Percentiles rank a stretch among this genome's conserved stretches.
These are phyloP conservation scores for Globisporangium emineosum DNA, from an alignment of 352 stramenopile species.

Conservation along the genomic window DNA sequence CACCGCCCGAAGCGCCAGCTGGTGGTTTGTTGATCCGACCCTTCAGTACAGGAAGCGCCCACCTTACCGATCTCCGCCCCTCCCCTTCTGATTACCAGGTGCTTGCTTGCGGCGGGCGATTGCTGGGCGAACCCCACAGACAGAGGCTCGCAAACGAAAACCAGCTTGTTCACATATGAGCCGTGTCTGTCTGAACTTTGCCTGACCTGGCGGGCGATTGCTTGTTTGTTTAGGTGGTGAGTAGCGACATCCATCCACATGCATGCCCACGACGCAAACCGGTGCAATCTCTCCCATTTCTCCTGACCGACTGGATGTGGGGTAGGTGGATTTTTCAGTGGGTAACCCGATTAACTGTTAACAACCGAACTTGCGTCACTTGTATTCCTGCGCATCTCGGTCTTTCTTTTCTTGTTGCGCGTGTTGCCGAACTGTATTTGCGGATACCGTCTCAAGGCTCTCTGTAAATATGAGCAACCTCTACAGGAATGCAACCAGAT, in stretches of 20 bases:
- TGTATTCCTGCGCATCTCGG: neutral
- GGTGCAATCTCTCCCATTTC: neutral
- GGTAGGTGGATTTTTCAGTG: neutral
- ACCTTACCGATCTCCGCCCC: conserved; percentile 1
- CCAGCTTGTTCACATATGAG: neutral
- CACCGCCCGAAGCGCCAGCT: neutral
- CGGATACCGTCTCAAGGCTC: neutral
- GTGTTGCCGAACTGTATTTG: neutral
- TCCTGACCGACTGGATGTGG: neutral
- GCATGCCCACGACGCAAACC: too few relatives aligned
- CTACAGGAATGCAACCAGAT: neutral
- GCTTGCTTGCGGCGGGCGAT: neutral
- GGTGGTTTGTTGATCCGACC: conserved; percentile 3
- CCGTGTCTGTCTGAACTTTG: conserved; percentile 6
- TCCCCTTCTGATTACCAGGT: neutral
- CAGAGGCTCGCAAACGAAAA: conserved; percentile 7
- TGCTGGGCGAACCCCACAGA: neutral
- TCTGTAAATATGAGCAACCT: neutral
- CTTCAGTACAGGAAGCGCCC: neutral
- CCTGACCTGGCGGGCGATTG: neutral
- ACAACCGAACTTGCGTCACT: neutral
- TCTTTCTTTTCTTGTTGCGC: neutral
- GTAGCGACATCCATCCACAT: neutral
- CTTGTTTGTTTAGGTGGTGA: neutral
- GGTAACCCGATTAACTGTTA: too few relatives aligned